phyloP scores from a whole-genome alignment of 192 early-diverging fungal genomes.

The Chytriomyces sp. region DNA sequence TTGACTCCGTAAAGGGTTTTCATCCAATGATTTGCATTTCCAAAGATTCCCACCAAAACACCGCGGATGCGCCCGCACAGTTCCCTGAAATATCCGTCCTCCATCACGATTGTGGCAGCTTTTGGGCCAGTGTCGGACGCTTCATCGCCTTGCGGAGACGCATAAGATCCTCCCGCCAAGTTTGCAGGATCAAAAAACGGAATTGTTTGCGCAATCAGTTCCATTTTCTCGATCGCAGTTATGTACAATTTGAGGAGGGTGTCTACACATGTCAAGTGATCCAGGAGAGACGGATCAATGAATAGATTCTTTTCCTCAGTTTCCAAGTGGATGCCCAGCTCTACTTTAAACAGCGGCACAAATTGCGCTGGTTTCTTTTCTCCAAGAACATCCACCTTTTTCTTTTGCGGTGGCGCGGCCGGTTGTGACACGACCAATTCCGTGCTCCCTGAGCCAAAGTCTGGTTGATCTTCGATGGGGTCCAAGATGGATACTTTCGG shows the following conservation, averaged over 20 bases:
- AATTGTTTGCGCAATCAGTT: constrained; percentile 55
- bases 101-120: constrained; percentile 53
- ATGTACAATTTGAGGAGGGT: constrained; percentile 55
- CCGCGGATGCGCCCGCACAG: constrained; percentile 64
- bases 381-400: constrained; percentile 19
- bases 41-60: constrained; percentile 59
- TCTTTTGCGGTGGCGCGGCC: neutral
- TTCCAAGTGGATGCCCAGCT: constrained; percentile 49
- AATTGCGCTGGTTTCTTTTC: constrained; percentile 26
- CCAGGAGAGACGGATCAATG: constrained; percentile 54
- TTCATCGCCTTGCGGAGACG: constrained; percentile 44
- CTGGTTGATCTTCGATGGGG: constrained; percentile 45
- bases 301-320: constrained; percentile 39
- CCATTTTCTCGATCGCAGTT: constrained; percentile 51
- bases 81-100: constrained; percentile 65
- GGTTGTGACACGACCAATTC: neutral
- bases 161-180: constrained; percentile 51
- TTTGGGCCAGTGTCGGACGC: constrained; percentile 59
- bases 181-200: constrained; percentile 56
- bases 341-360: constrained; percentile 52
- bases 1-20: constrained; percentile 53
- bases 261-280: constrained; percentile 54
- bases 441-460: neutral
- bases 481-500: constrained; percentile 40
- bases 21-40: constrained; percentile 58